Evolutionary conservation across 2,329 filamentous ascomycete species (phyloP).

Genomic region (Atkinsonella texensis): DNA sequence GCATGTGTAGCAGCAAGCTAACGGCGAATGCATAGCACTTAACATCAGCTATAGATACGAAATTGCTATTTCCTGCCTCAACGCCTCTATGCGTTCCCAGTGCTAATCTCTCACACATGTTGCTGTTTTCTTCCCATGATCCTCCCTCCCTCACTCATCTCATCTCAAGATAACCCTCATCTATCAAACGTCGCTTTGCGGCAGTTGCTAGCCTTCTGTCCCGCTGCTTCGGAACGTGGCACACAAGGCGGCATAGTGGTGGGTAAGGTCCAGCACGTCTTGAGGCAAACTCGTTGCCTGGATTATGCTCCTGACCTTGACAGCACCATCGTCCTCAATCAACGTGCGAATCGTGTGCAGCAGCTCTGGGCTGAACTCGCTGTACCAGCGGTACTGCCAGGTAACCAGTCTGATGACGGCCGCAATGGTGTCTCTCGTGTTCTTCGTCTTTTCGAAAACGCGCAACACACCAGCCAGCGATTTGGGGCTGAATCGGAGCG

Average conservation of each 20-base stretch:
- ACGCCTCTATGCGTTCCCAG: too few relatives aligned
- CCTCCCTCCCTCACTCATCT: too few relatives aligned
- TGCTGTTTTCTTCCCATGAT: background rate
- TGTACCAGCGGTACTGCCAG: conserved; percentile 99
- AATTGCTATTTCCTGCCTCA: too few relatives aligned
- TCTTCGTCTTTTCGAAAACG: conserved; percentile 64
- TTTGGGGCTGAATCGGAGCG: conserved; percentile 84
- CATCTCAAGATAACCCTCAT: too few relatives aligned
- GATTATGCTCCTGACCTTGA: conserved; percentile 94
- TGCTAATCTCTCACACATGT: too few relatives aligned
- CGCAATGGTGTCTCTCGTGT: conserved; percentile 68
- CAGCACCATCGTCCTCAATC: conserved; percentile 93
- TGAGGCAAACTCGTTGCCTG: conserved; percentile 92
- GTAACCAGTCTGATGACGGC: conserved; percentile 86
- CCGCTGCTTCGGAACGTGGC: conserved; percentile 92
- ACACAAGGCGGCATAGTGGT: conserved; percentile 90
- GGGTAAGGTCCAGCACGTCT: conserved; percentile 83
- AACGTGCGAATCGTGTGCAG: conserved; percentile 79
- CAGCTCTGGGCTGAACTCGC: conserved; percentile 90
- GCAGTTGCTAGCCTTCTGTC: conserved; percentile 54
- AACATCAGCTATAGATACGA: too few relatives aligned
- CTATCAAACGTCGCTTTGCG: too few relatives aligned
- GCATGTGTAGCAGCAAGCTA: too few relatives aligned
- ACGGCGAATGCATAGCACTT: too few relatives aligned
- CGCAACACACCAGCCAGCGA: conserved; percentile 76